Conservation (phyloP, 306 rosid genomes). For the Begonia loranthoides region DNA sequence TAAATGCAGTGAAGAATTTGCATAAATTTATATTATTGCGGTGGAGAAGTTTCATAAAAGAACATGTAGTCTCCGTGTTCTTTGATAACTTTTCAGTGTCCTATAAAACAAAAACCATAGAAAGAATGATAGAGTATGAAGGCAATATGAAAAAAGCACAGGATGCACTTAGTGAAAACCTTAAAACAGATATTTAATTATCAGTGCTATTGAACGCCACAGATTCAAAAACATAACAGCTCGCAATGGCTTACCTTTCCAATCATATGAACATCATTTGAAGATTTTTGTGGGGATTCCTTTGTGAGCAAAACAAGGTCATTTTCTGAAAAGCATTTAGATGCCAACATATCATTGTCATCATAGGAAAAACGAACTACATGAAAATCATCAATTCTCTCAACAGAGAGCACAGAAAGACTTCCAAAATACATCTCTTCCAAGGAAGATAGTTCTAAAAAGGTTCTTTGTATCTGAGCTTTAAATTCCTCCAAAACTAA, state of each 20-base stretch:
- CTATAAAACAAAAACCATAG: too few relatives aligned
- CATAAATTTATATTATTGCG: too few relatives aligned
- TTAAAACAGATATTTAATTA: too few relatives aligned
- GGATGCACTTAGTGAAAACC: too few relatives aligned
- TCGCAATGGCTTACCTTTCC: conserved; percentile 54
- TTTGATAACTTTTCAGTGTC: too few relatives aligned
- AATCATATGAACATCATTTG: conserved; percentile 75
- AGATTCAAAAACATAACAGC: background rate
- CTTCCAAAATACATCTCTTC: conserved; percentile 66
- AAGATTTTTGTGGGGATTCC: conserved; percentile 62
- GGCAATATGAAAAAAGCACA: too few relatives aligned
- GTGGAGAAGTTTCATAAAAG: too few relatives aligned
- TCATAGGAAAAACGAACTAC: conserved; percentile 75
- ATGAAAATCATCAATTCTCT: conserved; percentile 91
- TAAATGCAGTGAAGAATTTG: too few relatives aligned
- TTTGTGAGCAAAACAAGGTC: conserved; percentile 76
- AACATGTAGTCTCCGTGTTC: too few relatives aligned
- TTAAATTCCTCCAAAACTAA: conserved; percentile 90
- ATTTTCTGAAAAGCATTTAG: conserved; percentile 71
- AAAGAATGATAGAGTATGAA: too few relatives aligned
- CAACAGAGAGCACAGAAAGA: conserved; percentile 76
- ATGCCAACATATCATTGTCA: conserved; percentile 38
- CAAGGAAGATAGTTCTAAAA: conserved; percentile 68
- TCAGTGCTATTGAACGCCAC: too few relatives aligned
- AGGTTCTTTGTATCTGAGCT: conserved; percentile 74